Evolutionary conservation across 2,329 filamentous ascomycete species (phyloP).

Genomic region (Colletotrichum tabaci): DNA sequence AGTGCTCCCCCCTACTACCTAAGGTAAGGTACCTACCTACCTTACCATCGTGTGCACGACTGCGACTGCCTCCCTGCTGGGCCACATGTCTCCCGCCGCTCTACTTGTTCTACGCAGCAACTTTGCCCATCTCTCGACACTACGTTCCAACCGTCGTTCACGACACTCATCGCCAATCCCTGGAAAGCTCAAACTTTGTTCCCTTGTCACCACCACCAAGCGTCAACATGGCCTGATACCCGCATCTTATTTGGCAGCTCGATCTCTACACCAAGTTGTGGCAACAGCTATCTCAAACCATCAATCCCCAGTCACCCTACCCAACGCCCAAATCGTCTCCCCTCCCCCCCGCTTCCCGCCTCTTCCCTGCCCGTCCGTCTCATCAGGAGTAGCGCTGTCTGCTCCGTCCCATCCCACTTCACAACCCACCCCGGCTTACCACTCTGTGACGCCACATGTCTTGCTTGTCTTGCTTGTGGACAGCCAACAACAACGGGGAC

Average conservation of each 20-base stretch:
- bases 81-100: conserved; percentile 33
- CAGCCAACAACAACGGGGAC: conserved; percentile 3
- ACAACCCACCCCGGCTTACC: conserved; percentile 10
- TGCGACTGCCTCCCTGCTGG: conserved; percentile 19
- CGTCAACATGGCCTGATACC: conserved; percentile 36
- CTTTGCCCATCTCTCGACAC: conserved; percentile 36
- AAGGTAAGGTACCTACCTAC: not conserved
- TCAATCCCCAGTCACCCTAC: conserved; percentile 18
- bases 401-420: not conserved
- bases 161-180: conserved; percentile 18
- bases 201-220: conserved; percentile 17
- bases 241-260: conserved; percentile 38
- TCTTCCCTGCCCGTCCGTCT: conserved; percentile 6
- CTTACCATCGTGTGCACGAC: too few species aligned
- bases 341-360: not conserved
- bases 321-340: not conserved
- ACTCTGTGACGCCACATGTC: conserved; percentile 39
- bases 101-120: conserved; percentile 25
- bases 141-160: conserved; percentile 31
- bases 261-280: conserved; percentile 36
- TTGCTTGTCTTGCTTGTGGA: conserved; percentile 35
- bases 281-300: conserved; percentile 41
- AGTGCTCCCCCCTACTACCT: not conserved
- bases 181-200: conserved; percentile 31
- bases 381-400: not conserved